Base-by-base conservation (phyloP, 108 stramenopile genomes). In the Cyclostephanos invisitatus region DNA sequence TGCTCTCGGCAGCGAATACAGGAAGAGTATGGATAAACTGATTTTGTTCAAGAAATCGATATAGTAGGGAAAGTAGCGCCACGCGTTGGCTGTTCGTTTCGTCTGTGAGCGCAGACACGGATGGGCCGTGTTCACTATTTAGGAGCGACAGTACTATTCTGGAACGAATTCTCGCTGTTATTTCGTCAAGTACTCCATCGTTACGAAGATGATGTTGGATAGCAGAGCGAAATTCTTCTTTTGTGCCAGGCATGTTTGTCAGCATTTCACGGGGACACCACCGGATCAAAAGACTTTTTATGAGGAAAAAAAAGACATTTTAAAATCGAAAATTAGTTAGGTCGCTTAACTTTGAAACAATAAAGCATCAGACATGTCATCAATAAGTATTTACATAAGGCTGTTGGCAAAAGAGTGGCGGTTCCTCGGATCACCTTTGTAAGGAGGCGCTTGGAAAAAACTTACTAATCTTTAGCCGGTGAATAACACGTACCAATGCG, bases 1-100 rank as follows among this genome's bases (percentile, higher is more conserved):
- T 54, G 53, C 68, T 69, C n/a, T 77, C 76, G 5, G 76, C 68
- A 11, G 68, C 38, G 42, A 70, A 77, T 9, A 77, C 68, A 17
- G 76, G 70, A 32, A 70, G 63, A 42, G 76, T 77, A 53, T 64
- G 68, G 18, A 28, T 55, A 48, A 69, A 64, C 11, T 51, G 24
- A 38, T 32, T 20, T 17, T 70, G 60, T 7, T 58, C 62, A 11
- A 77, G 68, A 38, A 50, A 70, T 24, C 70, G 62, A 35, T 65
- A 58, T 0, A 77, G 14, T 2, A 77, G 55, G n/a, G 68, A 77
- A 22, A 51, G 68, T 21, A 61, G 40, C 11, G 76, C 76, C 62
- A 61, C 63, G 25, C 67, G 36, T 49, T 63, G 58, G 58, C 10
- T 18, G 22, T 21, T 28, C 17, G n/a, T 38, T 20, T 61, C 36